Base-by-base conservation (phyloP, 192 early-diverging fungal species). In the Coemansia sp. region DNA sequence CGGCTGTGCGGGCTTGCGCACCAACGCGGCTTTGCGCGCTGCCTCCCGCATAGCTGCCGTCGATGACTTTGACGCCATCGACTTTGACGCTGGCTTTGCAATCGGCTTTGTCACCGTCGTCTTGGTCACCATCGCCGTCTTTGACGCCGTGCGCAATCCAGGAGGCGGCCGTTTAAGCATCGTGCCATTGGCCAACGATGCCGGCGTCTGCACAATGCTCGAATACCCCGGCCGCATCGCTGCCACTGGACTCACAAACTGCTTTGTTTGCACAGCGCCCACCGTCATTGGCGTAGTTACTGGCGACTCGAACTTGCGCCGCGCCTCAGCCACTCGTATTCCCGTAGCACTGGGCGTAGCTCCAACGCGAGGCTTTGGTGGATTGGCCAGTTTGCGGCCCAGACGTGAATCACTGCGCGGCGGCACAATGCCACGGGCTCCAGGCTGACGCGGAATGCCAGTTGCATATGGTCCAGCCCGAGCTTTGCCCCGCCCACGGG, bases 21-120 rank as follows among this genome's bases (percentile, higher is more conserved):
- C 60, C 0, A 64, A 43, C 38, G 67, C 67, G 3, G 73, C 73
- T 12, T 52, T 50, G 4, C 75, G 66, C 5, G 70, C 75, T 0
- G 77, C 72, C 59, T 80, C 77, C 25, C 77, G 77, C 72, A 80
- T 74, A 3, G 72, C 77, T 0, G 72, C 76, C 1, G 67, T 67
- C 15, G 71, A 70, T 10, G 76, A 70, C 58, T 79, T 79, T 27
- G 45, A 53, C 57, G 21, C 21, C 29, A 32, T 5, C 27, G 27
- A 5, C 27, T 27, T 27, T 27, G 27, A 2, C 27, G 8, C 5
- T 6, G 29, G 29, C 29, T 32, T 32, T 5, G 29, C 29, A 32
- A 32, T 6, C 5, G 29, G 29, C 29, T 32, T 32, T 6, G 29
- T 32, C 0, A 32, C 6, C 1, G 29, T 32, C 6, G 29, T 32